Evolutionary conservation across 148 eudicot species (phyloP).

Genomic region (Arbutus unedo): DNA sequence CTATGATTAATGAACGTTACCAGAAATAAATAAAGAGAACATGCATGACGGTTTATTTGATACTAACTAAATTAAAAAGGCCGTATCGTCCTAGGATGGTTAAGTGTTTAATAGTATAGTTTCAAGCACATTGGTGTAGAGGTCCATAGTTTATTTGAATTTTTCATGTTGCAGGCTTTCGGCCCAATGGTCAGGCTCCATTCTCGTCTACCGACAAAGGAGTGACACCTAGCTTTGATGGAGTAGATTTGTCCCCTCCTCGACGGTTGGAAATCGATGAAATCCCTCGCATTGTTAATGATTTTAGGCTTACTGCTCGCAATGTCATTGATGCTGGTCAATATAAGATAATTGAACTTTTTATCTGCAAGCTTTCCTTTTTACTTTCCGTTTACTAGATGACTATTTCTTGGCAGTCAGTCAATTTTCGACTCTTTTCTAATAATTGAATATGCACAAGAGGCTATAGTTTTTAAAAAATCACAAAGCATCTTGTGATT

Average conservation of each 20-base stretch:
- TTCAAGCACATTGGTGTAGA: too few species aligned
- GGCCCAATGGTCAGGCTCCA: conserved; percentile 37
- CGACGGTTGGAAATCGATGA: conserved; percentile 25
- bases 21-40: too few species aligned
- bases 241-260: conserved; percentile 32
- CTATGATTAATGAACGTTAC: too few species aligned
- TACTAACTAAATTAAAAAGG: too few species aligned
- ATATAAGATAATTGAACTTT: not conserved
- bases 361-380: not conserved
- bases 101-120: too few species aligned
- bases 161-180: conserved; percentile 18
- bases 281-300: conserved; percentile 30
- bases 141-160: too few species aligned
- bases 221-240: conserved; percentile 24
- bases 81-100: too few species aligned
- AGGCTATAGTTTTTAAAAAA: not conserved
- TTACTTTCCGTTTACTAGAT: not conserved
- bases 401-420: not conserved
- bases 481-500: too few species aligned
- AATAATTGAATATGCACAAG: not conserved
- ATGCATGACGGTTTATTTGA: too few species aligned
- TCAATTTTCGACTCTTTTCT: not conserved
- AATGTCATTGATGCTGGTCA: conserved; percentile 43
- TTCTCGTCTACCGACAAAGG: conserved; percentile 29
- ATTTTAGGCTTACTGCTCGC: conserved; percentile 34